Conservation (phyloP, 2,329 filamentous ascomycete genomes). For the Neofusicoccum parvum region DNA sequence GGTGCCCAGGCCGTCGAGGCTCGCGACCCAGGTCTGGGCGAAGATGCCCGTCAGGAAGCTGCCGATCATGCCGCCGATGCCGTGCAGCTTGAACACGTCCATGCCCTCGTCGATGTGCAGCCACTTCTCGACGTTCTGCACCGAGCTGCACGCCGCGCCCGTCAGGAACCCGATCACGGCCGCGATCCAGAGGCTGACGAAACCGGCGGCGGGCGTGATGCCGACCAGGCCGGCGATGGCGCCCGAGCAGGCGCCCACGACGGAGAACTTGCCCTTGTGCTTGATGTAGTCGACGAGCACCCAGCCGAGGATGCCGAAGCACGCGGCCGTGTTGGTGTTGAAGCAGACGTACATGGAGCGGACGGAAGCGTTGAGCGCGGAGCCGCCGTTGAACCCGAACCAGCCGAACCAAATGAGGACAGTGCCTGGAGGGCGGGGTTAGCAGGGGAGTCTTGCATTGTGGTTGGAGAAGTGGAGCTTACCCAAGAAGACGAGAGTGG, state of each 20-base stretch:
- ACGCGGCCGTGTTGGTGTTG: conserved; percentile 61
- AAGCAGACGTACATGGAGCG: conserved; percentile 59
- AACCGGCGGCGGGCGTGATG: conserved; percentile 60
- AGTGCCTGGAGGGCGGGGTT: conserved; percentile 47
- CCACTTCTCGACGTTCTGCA: conserved; percentile 57
- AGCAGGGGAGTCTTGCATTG: not conserved
- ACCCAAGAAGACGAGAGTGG: conserved; percentile 61
- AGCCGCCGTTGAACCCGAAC: conserved; percentile 63
- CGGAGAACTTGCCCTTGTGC: conserved; percentile 55
- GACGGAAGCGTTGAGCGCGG: conserved; percentile 55
- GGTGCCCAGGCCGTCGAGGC: conserved; percentile 53
- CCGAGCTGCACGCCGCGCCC: conserved; percentile 51
- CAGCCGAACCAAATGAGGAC: conserved; percentile 67
- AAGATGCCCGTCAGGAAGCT: conserved; percentile 62
- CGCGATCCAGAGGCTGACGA: conserved; percentile 56
- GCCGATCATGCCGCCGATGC: conserved; percentile 56
- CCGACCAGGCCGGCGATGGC: conserved; percentile 63
- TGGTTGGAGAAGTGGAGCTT: not conserved
- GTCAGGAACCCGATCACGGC: conserved; percentile 61
- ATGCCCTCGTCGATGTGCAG: conserved; percentile 60
- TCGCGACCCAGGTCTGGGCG: conserved; percentile 51
- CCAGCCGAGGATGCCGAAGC: conserved; percentile 58
- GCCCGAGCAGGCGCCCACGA: conserved; percentile 60
- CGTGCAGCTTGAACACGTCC: conserved; percentile 63
- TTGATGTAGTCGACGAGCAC: conserved; percentile 56